Evolutionary conservation across 257 asterid species (phyloP), one percentile per base, ranked within the genome.

Genomic region (Osmanthus fragrans): DNA sequence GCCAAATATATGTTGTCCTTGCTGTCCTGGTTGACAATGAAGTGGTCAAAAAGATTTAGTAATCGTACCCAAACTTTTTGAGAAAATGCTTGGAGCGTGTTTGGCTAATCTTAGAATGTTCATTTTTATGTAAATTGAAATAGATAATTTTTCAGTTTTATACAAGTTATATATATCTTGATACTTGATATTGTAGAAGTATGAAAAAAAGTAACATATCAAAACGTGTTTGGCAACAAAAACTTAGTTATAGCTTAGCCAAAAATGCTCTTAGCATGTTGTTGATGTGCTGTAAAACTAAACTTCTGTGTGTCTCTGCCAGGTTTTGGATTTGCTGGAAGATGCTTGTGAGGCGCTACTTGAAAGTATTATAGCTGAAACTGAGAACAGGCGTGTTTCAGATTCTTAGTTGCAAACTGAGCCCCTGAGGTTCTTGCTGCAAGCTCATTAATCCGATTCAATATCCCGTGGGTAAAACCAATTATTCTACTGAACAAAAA

Each of bases 301-400:
- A 75, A 64, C n/a, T 33, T 4, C 16, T 11, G 16, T 72, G n/a
- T 68, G 66, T 73, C 39, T 71, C 8, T 78, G 71, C 71, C 90
- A 95, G 99, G 99, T 96, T 63, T 74, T 96, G 71, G 97, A 96
- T 87, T 73, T 96, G 72, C 97, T 96, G 1, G 97, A 96, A 78
- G 99, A 96, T 74, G 97, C 94, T 1, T 96, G 99, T 25, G 94
- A 87, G 45, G 86, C 98, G 0, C 89, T 96, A 25, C 56, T 96
- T 84, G 92, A 85, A 21, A 87, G 81, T 74, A 82, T 86, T 81
- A 73, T 86, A 65, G 86, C 80, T 2, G 49, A 40, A 10, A 40
- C 4, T 19, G 80, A 80, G 77, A 85, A 72, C 64, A 45, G 63
- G 29, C 82, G 74, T 15, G 67, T 80, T 63, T 73, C 69, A 69